phyloP scores from a whole-genome alignment of 2,329 filamentous ascomycete genomes.

The Epichloe typhina region DNA sequence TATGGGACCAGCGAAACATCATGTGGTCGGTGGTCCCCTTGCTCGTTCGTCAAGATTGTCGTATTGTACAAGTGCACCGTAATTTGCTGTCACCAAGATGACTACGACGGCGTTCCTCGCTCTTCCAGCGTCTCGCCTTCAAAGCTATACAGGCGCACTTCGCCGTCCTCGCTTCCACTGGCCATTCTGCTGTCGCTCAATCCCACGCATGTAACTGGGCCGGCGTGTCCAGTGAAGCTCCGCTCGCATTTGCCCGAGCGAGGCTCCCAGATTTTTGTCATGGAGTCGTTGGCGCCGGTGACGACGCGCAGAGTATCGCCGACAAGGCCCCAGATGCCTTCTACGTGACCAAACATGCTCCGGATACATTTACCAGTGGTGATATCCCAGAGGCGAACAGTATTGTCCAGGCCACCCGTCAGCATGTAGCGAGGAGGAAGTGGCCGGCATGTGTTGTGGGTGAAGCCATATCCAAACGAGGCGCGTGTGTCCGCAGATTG shows the following conservation, averaged over 20 bases:
- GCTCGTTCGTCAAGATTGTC: too few relatives aligned
- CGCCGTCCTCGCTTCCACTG: constrained; percentile 86
- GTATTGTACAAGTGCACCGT: too few relatives aligned
- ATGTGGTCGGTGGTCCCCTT: too few relatives aligned
- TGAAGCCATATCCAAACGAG: constrained; percentile 50
- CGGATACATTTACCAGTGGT: constrained; percentile 68
- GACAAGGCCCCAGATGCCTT: constrained; percentile 87
- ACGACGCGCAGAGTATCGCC: constrained; percentile 82
- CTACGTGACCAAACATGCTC: constrained; percentile 92
- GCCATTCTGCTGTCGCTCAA: constrained; percentile 82
- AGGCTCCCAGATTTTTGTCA: constrained; percentile 91
- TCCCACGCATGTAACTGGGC: constrained; percentile 85
- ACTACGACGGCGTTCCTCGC: constrained; percentile 36
- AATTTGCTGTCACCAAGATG: too few relatives aligned
- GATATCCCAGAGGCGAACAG: constrained; percentile 86
- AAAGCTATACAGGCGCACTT: constrained; percentile 76
- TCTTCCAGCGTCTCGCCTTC: constrained; percentile 38
- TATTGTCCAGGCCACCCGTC: constrained; percentile 81
- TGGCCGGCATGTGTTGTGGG: constrained; percentile 46
- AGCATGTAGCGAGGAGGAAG: constrained; percentile 83
- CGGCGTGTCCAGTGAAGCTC: constrained; percentile 81
- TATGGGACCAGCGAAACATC: neutral
- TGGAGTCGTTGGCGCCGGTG: constrained; percentile 80
- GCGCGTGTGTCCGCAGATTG: constrained; percentile 33
- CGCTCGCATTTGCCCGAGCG: constrained; percentile 81